These are phyloP conservation scores for Colletotrichum camelliae DNA, from an alignment of 2,329 filamentous ascomycete species.

Conservation along the genomic window DNA sequence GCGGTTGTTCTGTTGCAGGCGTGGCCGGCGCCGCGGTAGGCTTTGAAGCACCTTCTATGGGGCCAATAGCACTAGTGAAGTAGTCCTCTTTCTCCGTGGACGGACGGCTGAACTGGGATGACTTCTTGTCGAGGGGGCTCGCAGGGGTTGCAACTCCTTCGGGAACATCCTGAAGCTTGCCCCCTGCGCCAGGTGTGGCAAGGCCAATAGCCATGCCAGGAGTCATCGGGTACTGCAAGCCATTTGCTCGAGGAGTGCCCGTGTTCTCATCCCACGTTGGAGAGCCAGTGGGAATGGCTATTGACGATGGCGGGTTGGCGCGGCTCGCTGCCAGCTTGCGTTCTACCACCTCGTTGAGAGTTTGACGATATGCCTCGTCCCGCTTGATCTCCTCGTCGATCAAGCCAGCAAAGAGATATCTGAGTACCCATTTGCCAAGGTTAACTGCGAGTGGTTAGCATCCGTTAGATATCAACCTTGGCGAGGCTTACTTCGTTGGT, in stretches of 20 bases:
- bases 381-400: slow-evolving; percentile 89
- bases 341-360: slow-evolving; percentile 67
- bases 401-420: slow-evolving; percentile 88
- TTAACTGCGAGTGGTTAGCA: slow-evolving; percentile 67
- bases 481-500: slow-evolving; percentile 79
- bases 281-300: slow-evolving; percentile 44
- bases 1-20: slow-evolving; percentile 49
- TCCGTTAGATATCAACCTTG: background rate
- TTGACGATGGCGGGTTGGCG: slow-evolving; percentile 65
- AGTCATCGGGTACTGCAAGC: slow-evolving; percentile 66
- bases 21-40: slow-evolving; percentile 52
- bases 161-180: slow-evolving; percentile 50
- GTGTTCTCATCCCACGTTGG: slow-evolving; percentile 40
- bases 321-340: slow-evolving; percentile 62
- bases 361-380: slow-evolving; percentile 76
- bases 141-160: slow-evolving; percentile 50
- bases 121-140: slow-evolving; percentile 59
- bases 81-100: slow-evolving; percentile 77
- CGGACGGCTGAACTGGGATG: slow-evolving; percentile 62
- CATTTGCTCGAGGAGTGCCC: slow-evolving; percentile 66
- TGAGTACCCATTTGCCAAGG: slow-evolving; percentile 93
- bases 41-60: slow-evolving; percentile 52
- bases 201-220: slow-evolving; percentile 81
- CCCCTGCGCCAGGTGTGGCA: slow-evolving; percentile 65
- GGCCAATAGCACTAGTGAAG: slow-evolving; percentile 69